phyloP scores from a whole-genome alignment of 2,329 filamentous ascomycete genomes.

The Aureobasidium subglaciale region DNA sequence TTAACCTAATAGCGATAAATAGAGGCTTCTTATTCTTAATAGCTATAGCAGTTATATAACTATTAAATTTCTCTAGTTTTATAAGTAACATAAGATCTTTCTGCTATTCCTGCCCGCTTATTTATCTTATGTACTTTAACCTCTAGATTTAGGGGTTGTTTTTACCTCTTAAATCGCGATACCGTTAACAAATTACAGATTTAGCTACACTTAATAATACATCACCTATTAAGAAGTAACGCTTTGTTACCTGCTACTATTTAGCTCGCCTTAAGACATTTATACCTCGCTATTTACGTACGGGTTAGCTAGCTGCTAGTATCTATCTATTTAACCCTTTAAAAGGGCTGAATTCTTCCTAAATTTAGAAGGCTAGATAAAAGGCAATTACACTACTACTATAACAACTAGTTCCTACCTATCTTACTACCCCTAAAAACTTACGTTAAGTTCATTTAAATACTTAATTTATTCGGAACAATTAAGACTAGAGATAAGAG shows the following conservation, averaged over 20 bases:
- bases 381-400: not conserved
- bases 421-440: not conserved
- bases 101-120: not conserved
- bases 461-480: not conserved
- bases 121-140: not conserved
- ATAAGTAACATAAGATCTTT: not conserved
- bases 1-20: not conserved
- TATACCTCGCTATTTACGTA: not conserved
- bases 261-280: not conserved
- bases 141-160: not conserved
- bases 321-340: not conserved
- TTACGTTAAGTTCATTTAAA: not conserved
- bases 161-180: not conserved
- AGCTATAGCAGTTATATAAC: not conserved
- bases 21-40: not conserved
- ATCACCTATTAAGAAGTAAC: not conserved
- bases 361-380: not conserved
- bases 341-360: not conserved
- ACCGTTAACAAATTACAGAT: not conserved
- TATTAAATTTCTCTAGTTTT: not conserved
- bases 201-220: not conserved
- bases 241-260: not conserved
- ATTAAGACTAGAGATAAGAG: not conserved
- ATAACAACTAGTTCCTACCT: not conserved
- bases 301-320: not conserved